Percentiles rank a stretch among this genome's conserved stretches.
Evolutionary conservation across 176 grass and related monocot species (phyloP).

Genomic region (Saccharum spontaneum): DNA sequence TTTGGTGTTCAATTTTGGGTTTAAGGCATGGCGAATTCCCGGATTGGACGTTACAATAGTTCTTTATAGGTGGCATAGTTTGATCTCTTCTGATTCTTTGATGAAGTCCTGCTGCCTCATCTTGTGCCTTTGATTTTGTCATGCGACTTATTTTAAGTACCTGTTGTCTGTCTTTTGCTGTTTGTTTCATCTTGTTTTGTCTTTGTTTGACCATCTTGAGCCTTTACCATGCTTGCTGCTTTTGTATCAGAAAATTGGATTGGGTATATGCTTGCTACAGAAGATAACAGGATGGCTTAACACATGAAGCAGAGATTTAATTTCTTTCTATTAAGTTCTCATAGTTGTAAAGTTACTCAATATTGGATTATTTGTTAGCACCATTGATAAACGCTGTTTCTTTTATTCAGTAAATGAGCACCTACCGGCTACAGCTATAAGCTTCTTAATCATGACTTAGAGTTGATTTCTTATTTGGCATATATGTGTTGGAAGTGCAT

Average conservation of each 20-base stretch:
- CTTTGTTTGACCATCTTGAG: not conserved
- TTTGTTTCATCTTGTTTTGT: not conserved
- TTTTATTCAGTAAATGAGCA: constrained; percentile 25
- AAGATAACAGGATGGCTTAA: not conserved
- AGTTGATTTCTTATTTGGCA: constrained; percentile 12
- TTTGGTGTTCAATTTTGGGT: constrained; percentile 25
- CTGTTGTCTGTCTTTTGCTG: not conserved
- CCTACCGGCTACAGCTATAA: not conserved
- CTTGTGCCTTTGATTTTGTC: constrained; percentile 13
- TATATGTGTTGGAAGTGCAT: not conserved
- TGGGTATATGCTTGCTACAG: not conserved
- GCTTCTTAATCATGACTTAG: constrained; percentile 8
- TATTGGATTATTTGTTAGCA: not conserved
- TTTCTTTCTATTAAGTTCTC: constrained; percentile 5
- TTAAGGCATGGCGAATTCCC: constrained; percentile 44
- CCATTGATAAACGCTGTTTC: not conserved
- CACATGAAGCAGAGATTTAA: not conserved
- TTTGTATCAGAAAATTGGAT: not conserved
- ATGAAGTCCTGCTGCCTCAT: not conserved
- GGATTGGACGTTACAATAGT: constrained; percentile 42
- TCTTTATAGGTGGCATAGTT: constrained; percentile 14
- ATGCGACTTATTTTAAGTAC: not conserved
- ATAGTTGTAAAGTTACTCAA: constrained; percentile 15
- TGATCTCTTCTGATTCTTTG: constrained; percentile 2
- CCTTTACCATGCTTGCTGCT: constrained; percentile 9